Evolutionary conservation across 495 filamentous ascomycete species (phyloP).

Genomic region (Filosporella fistucella): DNA sequence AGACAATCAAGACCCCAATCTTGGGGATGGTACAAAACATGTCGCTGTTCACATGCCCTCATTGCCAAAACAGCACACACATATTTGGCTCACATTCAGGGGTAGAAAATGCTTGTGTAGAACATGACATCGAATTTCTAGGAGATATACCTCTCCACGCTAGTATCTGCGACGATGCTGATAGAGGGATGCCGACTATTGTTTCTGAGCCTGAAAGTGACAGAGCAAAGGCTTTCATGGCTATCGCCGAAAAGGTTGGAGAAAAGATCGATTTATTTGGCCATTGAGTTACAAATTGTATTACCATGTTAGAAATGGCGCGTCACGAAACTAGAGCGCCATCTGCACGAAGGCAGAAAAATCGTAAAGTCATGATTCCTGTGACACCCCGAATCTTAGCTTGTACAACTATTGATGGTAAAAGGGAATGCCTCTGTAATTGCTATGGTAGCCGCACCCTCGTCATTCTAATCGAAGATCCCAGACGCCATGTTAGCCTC

Average conservation of each 20-base stretch:
- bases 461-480: too few relatives aligned
- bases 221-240: slow-evolving; percentile 65
- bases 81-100: slow-evolving; percentile 59
- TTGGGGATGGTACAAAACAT: slow-evolving; percentile 97
- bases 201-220: slow-evolving; percentile 75
- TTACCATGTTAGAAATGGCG: neutral
- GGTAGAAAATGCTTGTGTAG: slow-evolving; percentile 51
- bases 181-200: slow-evolving; percentile 85
- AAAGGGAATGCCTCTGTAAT: too few relatives aligned
- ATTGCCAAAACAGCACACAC: slow-evolving; percentile 66
- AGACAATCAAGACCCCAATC: slow-evolving; percentile 67
- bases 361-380: too few relatives aligned
- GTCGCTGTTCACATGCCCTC: slow-evolving; percentile 78
- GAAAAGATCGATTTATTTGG: slow-evolving; percentile 14
- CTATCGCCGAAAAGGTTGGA: slow-evolving; percentile 60
- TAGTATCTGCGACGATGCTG: slow-evolving; percentile 82
- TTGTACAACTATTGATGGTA: too few relatives aligned
- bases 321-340: neutral
- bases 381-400: slow-evolving; percentile 15
- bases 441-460: too few relatives aligned
- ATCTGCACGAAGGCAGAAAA: too few relatives aligned
- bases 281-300: neutral
- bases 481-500: slow-evolving; percentile 23
- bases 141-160: slow-evolving; percentile 90
- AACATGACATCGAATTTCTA: slow-evolving; percentile 68